Conservation (phyloP, 495 filamentous ascomycete species). For the Echria macrotheca region DNA sequence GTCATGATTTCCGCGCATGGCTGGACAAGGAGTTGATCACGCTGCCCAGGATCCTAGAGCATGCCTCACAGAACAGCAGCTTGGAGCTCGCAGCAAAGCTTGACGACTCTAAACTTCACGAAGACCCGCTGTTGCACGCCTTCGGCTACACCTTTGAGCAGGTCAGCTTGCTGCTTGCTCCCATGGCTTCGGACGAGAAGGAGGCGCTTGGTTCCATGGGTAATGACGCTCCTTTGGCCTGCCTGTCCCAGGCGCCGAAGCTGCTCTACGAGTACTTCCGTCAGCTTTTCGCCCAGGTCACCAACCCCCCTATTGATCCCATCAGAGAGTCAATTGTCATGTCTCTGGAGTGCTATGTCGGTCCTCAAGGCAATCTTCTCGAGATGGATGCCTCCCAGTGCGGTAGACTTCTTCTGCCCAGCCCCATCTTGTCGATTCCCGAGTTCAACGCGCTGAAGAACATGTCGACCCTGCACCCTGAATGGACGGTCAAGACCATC, state of each 20-base stretch:
- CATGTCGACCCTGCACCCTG: conserved; percentile 65
- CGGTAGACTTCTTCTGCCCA: conserved; percentile 77
- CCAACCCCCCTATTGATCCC: conserved; percentile 97
- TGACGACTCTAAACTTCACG: conserved; percentile 72
- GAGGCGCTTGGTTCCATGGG: conserved; percentile 99
- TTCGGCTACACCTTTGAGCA: conserved; percentile 98
- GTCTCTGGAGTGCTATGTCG: conserved; percentile 96
- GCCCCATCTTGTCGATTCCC: conserved; percentile 83
- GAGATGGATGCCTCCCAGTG: conserved; percentile 93
- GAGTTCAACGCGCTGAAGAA: conserved; percentile 89
- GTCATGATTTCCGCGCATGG: conserved; percentile 85
- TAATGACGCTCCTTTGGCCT: conserved; percentile 94
- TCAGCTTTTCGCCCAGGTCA: conserved; percentile 98
- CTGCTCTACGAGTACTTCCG: conserved; percentile 98
- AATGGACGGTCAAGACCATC: conserved; percentile 91
- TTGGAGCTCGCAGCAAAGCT: conserved; percentile 60
- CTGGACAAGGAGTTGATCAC: conserved; percentile 82
- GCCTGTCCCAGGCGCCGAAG: conserved; percentile 82
- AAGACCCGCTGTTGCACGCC: conserved; percentile 77
- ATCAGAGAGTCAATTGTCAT: conserved; percentile 99
- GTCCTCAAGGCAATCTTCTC: conserved; percentile 93
- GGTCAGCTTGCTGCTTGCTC: conserved; percentile 85
- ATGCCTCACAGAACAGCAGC: conserved; percentile 38
- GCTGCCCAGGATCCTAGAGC: conserved; percentile 61
- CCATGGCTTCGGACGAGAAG: conserved; percentile 98